Evolutionary conservation across 2,329 filamentous ascomycete species (phyloP).

Genomic region (Aspergillus neoniger): DNA sequence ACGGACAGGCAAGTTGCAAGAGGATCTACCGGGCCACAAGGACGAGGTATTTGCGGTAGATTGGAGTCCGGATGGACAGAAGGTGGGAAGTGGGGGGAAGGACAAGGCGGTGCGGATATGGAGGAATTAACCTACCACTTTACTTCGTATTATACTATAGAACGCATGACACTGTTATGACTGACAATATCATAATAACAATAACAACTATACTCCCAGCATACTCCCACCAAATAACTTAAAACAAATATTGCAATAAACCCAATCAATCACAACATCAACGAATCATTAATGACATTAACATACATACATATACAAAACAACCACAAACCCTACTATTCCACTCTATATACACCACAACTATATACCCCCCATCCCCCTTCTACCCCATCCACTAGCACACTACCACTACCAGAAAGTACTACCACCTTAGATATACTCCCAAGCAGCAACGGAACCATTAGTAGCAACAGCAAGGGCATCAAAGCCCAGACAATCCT

Average conservation of each 20-base stretch:
- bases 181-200: not conserved
- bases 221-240: too few species aligned
- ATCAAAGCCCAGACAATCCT: slow-evolving; percentile 43
- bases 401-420: not conserved
- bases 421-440: slow-evolving; percentile 39
- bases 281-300: too few species aligned
- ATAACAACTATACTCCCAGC: not conserved
- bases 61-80: slow-evolving; percentile 88
- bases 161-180: not conserved
- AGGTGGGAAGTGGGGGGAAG: slow-evolving; percentile 87
- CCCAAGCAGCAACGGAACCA: slow-evolving; percentile 39
- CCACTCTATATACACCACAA: not conserved
- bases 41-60: slow-evolving; percentile 94
- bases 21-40: slow-evolving; percentile 84
- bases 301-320: too few species aligned
- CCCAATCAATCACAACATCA: too few species aligned
- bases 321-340: too few species aligned
- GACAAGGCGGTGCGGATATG: slow-evolving; percentile 75
- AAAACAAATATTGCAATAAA: too few species aligned
- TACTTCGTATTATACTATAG: not conserved
- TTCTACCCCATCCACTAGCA: too few species aligned
- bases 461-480: slow-evolving; percentile 36
- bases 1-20: slow-evolving; percentile 75
- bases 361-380: not conserved
- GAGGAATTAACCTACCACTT: slow-evolving; percentile 53